phyloP scores from a whole-genome alignment of 345 rosid species.

The Iberis pinnata region DNA sequence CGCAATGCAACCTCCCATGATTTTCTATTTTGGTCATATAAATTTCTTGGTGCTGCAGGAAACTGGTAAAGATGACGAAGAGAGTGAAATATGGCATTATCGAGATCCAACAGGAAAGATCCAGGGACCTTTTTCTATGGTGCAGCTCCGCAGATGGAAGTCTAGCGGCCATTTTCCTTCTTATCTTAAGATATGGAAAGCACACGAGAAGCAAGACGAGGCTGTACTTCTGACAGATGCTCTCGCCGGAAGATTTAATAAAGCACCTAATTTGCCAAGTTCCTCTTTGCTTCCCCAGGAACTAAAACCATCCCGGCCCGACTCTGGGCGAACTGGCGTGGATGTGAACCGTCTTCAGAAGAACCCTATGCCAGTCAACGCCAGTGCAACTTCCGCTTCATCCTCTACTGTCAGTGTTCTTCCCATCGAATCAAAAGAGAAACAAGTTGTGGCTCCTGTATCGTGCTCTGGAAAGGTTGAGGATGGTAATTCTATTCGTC shows the following conservation, averaged over 20 bases:
- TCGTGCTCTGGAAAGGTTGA: constrained; percentile 29
- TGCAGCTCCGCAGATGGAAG: constrained; percentile 70
- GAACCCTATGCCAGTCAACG: constrained; percentile 24
- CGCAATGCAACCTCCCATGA: constrained; percentile 16
- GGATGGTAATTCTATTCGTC: constrained; percentile 29
- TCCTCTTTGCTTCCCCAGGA: constrained; percentile 21
- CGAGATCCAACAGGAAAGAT: constrained; percentile 68
- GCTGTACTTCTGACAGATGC: constrained; percentile 74
- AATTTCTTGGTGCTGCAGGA: constrained; percentile 31
- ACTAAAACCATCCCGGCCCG: constrained; percentile 6
- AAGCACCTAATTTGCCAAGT: constrained; percentile 29
- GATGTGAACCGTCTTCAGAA: constrained; percentile 33
- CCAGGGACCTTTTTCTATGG: constrained; percentile 85
- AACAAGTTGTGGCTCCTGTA: constrained; percentile 25
- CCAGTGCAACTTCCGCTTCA: constrained; percentile 34
- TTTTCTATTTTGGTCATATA: constrained; percentile 23
- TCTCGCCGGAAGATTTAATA: constrained; percentile 38
- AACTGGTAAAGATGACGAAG: constrained; percentile 39
- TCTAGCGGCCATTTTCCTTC: constrained; percentile 61
- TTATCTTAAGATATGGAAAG: constrained; percentile 68
- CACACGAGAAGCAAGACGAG: constrained; percentile 48
- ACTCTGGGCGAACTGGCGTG: constrained; percentile 21
- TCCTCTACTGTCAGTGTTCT: constrained; percentile 32
- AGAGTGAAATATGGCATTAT: constrained; percentile 65
- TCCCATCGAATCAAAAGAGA: constrained; percentile 31